Base-by-base conservation (phyloP, 441 rosid genomes). In the Erodium chrysanthum region DNA sequence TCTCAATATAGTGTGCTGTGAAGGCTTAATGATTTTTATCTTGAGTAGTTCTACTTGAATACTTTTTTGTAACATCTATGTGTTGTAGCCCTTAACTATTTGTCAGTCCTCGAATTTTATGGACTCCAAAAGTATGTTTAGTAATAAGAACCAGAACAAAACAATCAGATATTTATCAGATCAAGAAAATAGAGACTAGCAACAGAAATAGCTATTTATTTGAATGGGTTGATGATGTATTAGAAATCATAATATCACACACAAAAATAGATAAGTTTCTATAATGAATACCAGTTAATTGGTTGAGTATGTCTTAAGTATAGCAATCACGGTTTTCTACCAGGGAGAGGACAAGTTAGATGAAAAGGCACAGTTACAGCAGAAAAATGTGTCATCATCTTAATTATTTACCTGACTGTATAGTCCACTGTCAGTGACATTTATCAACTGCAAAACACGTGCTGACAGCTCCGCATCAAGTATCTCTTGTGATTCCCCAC, bases 391-490 rank as follows among this genome's bases (percentile, higher is more conserved):
- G 15, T 7, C 64, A 60, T 60, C 33, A 23, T 59, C 31, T 59
- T 59, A 27, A 59, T 22, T 7, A 23, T 59, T 46, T 78, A 96
- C 99, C 96, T 92, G 98, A 76, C 82, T 78, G 75, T 88, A 98
- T 31, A 86, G 79, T 71, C 98, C 98, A 87, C 91, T 91, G 75
- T 96, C 99, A 62, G 85, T 87, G 73, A 92, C 90, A 80, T 84
- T 87, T 73, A 92, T 85, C 74, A 96, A 81, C 83, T 87, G 96
- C 85, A 96, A 79, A 77, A 96, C 90, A 78, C 96, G 97, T 68
- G 96, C 97, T 65, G 99, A 88, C 71, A 96, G 96, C 77, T 96
- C 98, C 3, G 99, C 99, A 82, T 96, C 99, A 74, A 96, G 88
- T 77, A 89, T 83, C 80, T 96, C 99, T 75, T 90, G 99, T 21